Evolutionary conservation across 345 rosid genomes (phyloP), one percentile per base, ranked within the genome.

Genomic region (Viola odorata): DNA sequence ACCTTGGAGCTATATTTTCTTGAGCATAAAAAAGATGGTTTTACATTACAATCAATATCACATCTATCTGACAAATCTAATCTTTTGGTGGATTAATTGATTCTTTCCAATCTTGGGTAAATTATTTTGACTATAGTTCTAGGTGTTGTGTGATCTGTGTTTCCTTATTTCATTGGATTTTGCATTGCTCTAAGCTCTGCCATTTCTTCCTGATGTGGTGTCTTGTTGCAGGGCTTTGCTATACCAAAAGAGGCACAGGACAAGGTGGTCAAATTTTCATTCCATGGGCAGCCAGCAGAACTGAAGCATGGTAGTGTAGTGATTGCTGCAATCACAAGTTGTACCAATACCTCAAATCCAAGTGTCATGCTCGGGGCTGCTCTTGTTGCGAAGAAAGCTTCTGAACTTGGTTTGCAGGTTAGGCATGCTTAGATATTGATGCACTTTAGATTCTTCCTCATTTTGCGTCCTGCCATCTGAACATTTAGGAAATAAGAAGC

Each of bases 321-420:
- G 73, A 94, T 94, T 78, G 95, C 97, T 66, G 99, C 99, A 64
- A 94, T 94, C 61, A 94, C 97, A 32, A 94, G 99, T 54, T 94
- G 99, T 71, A 94, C 99, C 57, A 94, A 94, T 74, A 94, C 99
- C 62, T 94, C 99, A 75, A 94, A 94, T 65, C 99, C 99, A 57
- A 94, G 95, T 45, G 97, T 94, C 71, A 94, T 94, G 99, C 96
- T 90, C 54, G 96, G 97, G 49, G 97, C 99, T 72, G 99, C 77
- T 74, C 97, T 94, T 78, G 97, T 90, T 72, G 99, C 99, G 0
- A 90, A 90, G 62, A 94, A 88, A 77, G 99, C 99, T 71, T 81
- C 81, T 60, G 97, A 94, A 73, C 92, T 83, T 70, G 99, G 99
- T 53, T 76, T 94, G 62, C 80, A 88, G 95, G 99, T 94, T 61